These are phyloP conservation scores for Triglochin maritima DNA, from an alignment of 106 monocot genomes.

Conservation along the genomic window DNA sequence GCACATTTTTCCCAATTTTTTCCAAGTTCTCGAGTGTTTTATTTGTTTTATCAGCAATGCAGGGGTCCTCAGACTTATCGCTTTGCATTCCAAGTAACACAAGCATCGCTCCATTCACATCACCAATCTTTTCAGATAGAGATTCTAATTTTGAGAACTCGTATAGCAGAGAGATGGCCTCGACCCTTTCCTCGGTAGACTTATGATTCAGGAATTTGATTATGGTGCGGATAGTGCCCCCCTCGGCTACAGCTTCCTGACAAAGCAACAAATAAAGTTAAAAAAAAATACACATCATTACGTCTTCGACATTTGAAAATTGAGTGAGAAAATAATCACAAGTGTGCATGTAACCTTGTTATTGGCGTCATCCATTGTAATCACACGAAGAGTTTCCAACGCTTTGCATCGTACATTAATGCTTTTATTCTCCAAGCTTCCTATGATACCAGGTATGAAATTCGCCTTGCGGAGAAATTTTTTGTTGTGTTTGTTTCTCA, in stretches of 20 bases:
- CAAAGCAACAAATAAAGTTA: conserved; percentile 1
- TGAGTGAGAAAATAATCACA: not conserved
- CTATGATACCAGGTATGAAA: conserved; percentile 49
- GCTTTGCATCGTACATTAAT: conserved; percentile 55
- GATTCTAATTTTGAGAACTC: conserved; percentile 75
- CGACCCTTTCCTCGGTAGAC: conserved; percentile 47
- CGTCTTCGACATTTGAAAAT: not conserved
- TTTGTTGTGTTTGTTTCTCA: conserved; percentile 45
- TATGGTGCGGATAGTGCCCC: conserved; percentile 55
- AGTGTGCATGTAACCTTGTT: conserved; percentile 54
- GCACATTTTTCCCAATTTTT: conserved; percentile 62
- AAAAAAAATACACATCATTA: not conserved
- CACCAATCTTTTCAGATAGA: conserved; percentile 82
- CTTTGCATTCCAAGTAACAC: conserved; percentile 69
- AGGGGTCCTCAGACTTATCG: conserved; percentile 52
- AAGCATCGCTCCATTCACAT: conserved; percentile 72
- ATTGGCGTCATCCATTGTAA: conserved; percentile 41
- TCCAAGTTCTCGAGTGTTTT: conserved; percentile 76
- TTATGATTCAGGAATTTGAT: conserved; percentile 72
- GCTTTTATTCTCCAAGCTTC: conserved; percentile 54
- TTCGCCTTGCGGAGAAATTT: conserved; percentile 34
- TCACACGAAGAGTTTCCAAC: conserved; percentile 61
- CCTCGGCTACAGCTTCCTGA: conserved; percentile 55
- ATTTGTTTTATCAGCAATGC: conserved; percentile 50
- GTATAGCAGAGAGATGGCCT: conserved; percentile 60